Evolutionary conservation across 352 stramenopile species (phyloP), one percentile per base, ranked within the genome.

Genomic region (Pythium guiyangense): DNA sequence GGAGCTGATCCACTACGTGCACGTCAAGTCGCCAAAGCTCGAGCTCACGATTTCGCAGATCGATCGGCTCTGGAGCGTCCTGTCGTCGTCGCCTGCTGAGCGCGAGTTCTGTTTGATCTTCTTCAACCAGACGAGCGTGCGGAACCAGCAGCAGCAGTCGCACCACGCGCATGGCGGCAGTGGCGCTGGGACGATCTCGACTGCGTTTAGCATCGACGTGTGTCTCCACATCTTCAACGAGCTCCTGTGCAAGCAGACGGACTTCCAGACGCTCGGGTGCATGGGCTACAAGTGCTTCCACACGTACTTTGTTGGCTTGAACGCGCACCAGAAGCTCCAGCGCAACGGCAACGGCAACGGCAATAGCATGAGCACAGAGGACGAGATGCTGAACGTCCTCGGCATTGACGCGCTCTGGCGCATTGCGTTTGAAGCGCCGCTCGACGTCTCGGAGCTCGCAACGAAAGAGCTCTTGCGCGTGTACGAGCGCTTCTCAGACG

Each of bases 251-350:
- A 66, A 82, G 44, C 82, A 88, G 59, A 93, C 84, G 8, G 79
- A 92, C 62, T 91, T 90, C 25, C 55, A 63, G 47, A 84, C 75
- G 6, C 68, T 96, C 43, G 83, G 84, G 4, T 77, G 67, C 15
- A 70, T 90, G 54, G 86, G 86, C 2, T 96, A 94, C 62, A 84
- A 88, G 51, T 96, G 86, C 49, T 96, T 96, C 29, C 82, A 93
- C 58, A 91, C 83, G 14, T 96, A 91, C 43, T 96, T 96, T 57
- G 72, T 91, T 12, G 78, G 70, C 1, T 44, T 96, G 40, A 96
- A 96, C 57, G 65, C 75, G 17, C 71, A 82, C 22, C 73, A 73
- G 8, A 80, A 82, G 54, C 48, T 77, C 34, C 65, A 71, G 17
- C 51, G 27, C 37, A 52, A 18, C 46, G 57, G 55, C 49, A 9